Evolutionary conservation across 768 basidiomycete species (phyloP), one percentile per base, ranked within the genome.

Genomic region (Pleurotus giganteus): DNA sequence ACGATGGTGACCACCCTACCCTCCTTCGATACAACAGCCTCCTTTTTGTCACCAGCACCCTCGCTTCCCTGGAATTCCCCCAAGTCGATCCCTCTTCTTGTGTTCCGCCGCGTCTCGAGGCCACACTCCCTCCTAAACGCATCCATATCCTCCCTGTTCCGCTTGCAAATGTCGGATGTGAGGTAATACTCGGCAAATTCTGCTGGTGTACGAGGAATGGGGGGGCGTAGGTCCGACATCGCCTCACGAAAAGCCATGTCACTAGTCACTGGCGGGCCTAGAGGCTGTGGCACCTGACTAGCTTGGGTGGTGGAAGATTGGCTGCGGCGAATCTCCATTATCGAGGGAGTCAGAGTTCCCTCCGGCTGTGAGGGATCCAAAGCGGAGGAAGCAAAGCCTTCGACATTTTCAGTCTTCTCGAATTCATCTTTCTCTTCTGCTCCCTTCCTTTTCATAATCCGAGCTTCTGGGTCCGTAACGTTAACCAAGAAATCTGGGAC

Each of bases 401-500:
- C 34, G n/a, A 11, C 34, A 36, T n/a, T 3, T n/a, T n/a, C 34
- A 36, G n/a, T 36, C 9, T 3, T n/a, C 34, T 36, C 2, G 2
- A 36, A 1, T 36, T 3, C 34, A 1, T 36, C 34, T 9, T 1
- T 36, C 34, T 36, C 34, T 11, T 9, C 11, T 9, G 3, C 34
- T 9, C 11, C 9, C 11, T 36, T 36, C 11, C n/a, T n/a, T 36
- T n/a, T 36, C 11, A 36, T 12, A 36, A 50, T 32, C 34, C 49
- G 34, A 6, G 39, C 41, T 29, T 53, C 26, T 78, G 66, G 2
- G 83, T 84, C 52, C 72, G 68, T 29, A 68, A 63, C 83, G 63
- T 71, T 58, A n/a, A 85, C 83, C n/a, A 87, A 69, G 64, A 84
- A 87, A 61, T 85, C 85, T 7, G 84, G 79, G 0, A 82, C 82